Percentiles rank a stretch among this genome's conserved stretches.
Evolutionary conservation across 768 basidiomycete species (phyloP).

Genomic region (Lyophyllum shimeji): DNA sequence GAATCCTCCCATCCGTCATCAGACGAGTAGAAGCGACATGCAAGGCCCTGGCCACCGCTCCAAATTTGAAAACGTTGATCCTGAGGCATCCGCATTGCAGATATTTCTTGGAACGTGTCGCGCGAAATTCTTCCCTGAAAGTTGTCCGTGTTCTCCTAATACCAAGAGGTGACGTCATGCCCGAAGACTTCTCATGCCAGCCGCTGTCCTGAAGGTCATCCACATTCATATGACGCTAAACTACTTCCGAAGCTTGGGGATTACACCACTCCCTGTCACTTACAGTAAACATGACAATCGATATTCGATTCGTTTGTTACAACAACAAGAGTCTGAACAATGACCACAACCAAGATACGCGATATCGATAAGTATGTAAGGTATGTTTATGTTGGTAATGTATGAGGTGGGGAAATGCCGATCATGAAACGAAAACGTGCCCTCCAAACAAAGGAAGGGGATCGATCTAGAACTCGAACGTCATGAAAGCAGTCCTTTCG

Average conservation of each 20-base stretch:
- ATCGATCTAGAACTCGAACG: background rate
- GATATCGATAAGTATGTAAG: background rate
- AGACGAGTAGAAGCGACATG: background rate
- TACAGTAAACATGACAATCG: background rate
- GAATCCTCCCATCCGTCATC: background rate
- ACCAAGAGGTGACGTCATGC: background rate
- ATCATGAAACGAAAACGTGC: slow-evolving; percentile 1
- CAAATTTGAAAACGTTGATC: background rate
- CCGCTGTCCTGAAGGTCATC: no score
- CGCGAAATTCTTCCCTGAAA: background rate
- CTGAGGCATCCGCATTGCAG: background rate
- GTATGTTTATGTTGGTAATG: background rate
- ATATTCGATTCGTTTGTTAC: background rate
- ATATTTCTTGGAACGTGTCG: background rate
- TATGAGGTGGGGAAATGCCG: background rate
- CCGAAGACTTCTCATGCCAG: no score
- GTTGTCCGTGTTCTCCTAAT: background rate
- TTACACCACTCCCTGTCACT: background rate
- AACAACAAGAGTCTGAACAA: background rate
- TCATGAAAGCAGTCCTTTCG: background rate
- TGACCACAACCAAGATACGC: background rate
- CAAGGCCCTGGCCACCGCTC: background rate
- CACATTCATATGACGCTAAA: no score
- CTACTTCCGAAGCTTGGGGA: no score
- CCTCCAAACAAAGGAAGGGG: slow-evolving; percentile 3